phyloP scores from a whole-genome alignment of 2,329 filamentous ascomycete genomes.

The Phialophora macrospora region DNA sequence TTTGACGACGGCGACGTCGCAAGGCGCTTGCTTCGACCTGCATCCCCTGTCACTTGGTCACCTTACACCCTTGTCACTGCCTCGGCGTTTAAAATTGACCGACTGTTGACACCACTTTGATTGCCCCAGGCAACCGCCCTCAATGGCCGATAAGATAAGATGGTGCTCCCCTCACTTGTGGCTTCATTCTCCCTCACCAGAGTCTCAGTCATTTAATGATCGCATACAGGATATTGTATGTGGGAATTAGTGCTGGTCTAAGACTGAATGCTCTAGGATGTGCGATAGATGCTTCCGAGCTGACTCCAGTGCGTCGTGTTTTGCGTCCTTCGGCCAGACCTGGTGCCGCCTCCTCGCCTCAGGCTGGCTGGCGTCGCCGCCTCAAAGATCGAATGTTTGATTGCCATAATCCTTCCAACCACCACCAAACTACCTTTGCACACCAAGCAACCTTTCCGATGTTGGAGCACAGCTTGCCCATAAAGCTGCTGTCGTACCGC shows the following conservation, averaged over 20 bases:
- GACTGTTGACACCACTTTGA: conserved; percentile 2
- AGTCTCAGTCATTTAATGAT: background rate
- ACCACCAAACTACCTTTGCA: background rate
- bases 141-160: background rate
- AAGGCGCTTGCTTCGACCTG: background rate
- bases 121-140: background rate
- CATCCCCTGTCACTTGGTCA: background rate
- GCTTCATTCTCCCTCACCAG: background rate
- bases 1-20: background rate
- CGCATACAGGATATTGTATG: background rate
- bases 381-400: background rate
- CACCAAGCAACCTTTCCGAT: background rate
- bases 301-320: too few relatives aligned
- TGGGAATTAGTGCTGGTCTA: background rate
- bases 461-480: background rate
- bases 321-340: too few relatives aligned
- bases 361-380: background rate
- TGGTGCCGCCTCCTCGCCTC: background rate
- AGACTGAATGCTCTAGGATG: background rate
- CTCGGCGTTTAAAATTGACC: background rate
- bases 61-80: background rate
- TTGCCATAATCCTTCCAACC: conserved; percentile 1
- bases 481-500: conserved; percentile 4
- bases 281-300: too few relatives aligned
- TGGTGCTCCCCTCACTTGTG: background rate